Percentiles rank a stretch among this genome's conserved stretches.
Conservation (phyloP, 176 grass and related monocot species). For the Rhynchospora tenuis region DNA sequence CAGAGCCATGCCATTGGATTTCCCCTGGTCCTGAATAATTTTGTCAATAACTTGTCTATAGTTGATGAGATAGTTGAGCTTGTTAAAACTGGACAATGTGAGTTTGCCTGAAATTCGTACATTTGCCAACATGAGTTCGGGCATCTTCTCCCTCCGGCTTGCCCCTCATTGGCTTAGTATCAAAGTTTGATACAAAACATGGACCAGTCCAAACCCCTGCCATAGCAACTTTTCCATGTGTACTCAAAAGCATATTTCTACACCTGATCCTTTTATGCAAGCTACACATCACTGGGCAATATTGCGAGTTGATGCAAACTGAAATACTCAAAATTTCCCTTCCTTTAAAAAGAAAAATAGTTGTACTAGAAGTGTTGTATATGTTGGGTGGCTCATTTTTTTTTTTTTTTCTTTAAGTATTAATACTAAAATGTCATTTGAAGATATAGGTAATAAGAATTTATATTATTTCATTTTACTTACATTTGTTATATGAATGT, state of each 20-base stretch:
- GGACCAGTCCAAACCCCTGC: not conserved
- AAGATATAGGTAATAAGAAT: too few relatives aligned
- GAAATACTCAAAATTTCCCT: too few relatives aligned
- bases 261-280: not conserved
- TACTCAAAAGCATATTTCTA: not conserved
- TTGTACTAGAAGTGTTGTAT: too few relatives aligned
- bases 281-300: not conserved
- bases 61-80: constrained; percentile 13
- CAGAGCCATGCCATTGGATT: not conserved
- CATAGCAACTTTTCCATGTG: not conserved
- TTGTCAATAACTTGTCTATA: not conserved
- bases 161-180: constrained; percentile 9
- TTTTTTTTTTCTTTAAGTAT: too few relatives aligned
- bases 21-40: not conserved
- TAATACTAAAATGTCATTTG: too few relatives aligned
- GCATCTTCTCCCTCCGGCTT: not conserved
- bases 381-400: too few relatives aligned
- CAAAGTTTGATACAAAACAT: not conserved
- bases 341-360: too few relatives aligned
- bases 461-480: too few relatives aligned
- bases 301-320: not conserved
- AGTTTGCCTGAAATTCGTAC: not conserved
- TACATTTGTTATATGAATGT: too few relatives aligned
- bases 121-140: not conserved
- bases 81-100: not conserved